Base-by-base conservation (phyloP, 1,284 basidiomycete species). In the Ustilago curta region DNA sequence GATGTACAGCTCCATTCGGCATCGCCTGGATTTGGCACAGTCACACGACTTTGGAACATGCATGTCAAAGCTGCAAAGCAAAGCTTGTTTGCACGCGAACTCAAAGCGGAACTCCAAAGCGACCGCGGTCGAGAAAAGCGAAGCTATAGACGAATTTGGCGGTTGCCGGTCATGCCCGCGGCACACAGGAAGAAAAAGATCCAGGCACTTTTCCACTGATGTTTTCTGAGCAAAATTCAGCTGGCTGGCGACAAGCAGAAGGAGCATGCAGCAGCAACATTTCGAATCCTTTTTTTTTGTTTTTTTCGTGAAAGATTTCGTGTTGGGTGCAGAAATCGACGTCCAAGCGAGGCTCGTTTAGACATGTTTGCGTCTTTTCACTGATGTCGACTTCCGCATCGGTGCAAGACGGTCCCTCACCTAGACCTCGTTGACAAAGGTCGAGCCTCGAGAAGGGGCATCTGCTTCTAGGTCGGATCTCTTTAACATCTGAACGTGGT, bases 261-360 rank as follows among this genome's bases (percentile, higher is more conserved):
- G n/a, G n/a, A 19, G 23, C 2, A 45, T 45, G 43, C 43, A 45
- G 23, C 43, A 23, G n/a, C 42, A 23, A 37, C 35, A 37, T 37
- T 37, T 37, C 35, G 35, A 44, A 44, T 9, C 23, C 14, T 23
- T 19, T 21, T 21, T 43, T 23, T 23, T n/a, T n/a, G n/a, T n/a
- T n/a, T n/a, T n/a, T n/a, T n/a, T n/a, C n/a, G n/a, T n/a, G 19
- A 35, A 35, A 43, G 23, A 42, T 42, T 42, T 18, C 18, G 8
- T 8, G 16, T 42, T 42, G 40, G 40, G 16, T n/a, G 40, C 40
- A 42, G 40, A 16, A 40, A n/a, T n/a, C 40, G 4, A 45, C 45
- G 25, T 31, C 31, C 31, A 50, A 50, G 48, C 48, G 32, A 50
- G 48, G 31, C 48, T 50, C 48, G 48, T 50, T 50, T 35, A 14